Evolutionary conservation across 768 basidiomycete genomes (phyloP).

Genomic region (Suillus occidentalis): DNA sequence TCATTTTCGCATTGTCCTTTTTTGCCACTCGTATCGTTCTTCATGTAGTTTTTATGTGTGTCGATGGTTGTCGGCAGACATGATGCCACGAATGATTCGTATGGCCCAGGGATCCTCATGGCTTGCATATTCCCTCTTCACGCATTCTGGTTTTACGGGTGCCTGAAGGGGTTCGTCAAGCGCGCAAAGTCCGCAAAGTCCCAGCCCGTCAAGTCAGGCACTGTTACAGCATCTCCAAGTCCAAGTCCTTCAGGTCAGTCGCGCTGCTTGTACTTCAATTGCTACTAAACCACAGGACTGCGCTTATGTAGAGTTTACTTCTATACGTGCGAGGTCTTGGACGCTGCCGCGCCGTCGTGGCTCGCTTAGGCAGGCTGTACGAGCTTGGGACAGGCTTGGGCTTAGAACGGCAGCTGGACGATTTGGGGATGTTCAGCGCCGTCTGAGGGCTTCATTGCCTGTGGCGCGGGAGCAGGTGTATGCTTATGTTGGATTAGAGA

Average conservation of each 20-base stretch:
- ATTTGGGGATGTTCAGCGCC: constrained; percentile 28
- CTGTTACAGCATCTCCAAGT: neutral
- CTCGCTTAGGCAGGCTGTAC: constrained; percentile 26
- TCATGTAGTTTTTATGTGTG: constrained; percentile 40
- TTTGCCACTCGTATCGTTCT: constrained; percentile 52
- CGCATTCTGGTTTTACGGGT: constrained; percentile 52
- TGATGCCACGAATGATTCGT: constrained; percentile 33
- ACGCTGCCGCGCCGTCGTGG: constrained; percentile 27
- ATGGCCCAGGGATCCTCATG: constrained; percentile 41
- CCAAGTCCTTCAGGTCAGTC: constrained; percentile 14
- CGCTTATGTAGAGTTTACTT: constrained; percentile 10
- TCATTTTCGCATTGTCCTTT: constrained; percentile 48
- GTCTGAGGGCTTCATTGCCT: constrained; percentile 28
- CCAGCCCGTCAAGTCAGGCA: constrained; percentile 2
- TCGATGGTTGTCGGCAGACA: constrained; percentile 33
- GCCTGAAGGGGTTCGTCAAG: constrained; percentile 46
- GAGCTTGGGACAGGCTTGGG: constrained; percentile 30
- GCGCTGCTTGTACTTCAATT: neutral
- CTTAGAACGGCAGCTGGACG: constrained; percentile 28
- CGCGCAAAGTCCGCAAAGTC: constrained; percentile 19
- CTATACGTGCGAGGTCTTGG: constrained; percentile 16
- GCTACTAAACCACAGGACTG: neutral
- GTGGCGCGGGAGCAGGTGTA: constrained; percentile 26
- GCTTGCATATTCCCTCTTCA: constrained; percentile 48
- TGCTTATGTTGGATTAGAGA: constrained; percentile 29